phyloP scores from a whole-genome alignment of 129 eudicot genomes.

The Scalesia atractyloides region DNA sequence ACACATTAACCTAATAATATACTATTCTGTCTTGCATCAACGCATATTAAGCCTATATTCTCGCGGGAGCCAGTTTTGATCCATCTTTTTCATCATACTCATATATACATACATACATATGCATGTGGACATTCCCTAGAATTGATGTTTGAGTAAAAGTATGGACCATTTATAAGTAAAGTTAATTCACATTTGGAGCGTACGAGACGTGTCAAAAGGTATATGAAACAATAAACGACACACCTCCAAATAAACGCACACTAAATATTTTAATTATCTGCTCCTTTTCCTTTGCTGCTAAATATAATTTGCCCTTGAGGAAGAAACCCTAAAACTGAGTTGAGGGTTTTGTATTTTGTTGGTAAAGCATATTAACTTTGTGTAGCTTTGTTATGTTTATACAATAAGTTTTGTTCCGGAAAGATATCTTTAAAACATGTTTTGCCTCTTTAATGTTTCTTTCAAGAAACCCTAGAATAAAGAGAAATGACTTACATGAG shows the following conservation, averaged over 20 bases:
- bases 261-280: neutral
- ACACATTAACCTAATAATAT: slow-evolving; percentile 23
- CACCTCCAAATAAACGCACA: slow-evolving; percentile 10
- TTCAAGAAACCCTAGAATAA: no score
- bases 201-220: neutral
- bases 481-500: no score
- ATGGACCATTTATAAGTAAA: slow-evolving; percentile 30
- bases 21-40: slow-evolving; percentile 29
- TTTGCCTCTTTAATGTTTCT: no score
- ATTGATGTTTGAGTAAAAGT: slow-evolving; percentile 11
- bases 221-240: neutral
- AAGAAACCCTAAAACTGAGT: neutral
- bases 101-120: neutral
- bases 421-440: no score
- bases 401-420: neutral
- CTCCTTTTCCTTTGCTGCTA: neutral
- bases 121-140: slow-evolving; percentile 18
- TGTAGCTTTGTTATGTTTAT: neutral
- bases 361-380: neutral
- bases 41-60: slow-evolving; percentile 34
- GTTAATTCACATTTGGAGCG: slow-evolving; percentile 14
- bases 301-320: neutral
- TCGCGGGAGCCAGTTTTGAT: slow-evolving; percentile 39
- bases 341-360: neutral
- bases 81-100: slow-evolving; percentile 25